Base-by-base conservation (phyloP, 257 asterid species). In the Anisodus tanguticus region DNA sequence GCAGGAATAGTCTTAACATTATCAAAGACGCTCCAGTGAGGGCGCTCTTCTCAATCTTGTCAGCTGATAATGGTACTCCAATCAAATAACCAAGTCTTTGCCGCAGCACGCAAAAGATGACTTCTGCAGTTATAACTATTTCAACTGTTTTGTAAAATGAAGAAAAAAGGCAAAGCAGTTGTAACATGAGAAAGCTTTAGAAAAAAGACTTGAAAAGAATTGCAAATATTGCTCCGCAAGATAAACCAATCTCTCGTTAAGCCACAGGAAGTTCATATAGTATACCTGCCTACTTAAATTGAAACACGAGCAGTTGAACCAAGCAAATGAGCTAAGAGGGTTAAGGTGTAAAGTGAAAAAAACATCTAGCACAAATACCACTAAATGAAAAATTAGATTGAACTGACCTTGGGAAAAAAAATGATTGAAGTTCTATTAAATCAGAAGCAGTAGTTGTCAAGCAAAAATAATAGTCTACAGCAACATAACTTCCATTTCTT, bases 1-100 rank as follows among this genome's bases (percentile, higher is more conserved):
- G 72, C 31, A 49, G 89, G 86, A 47, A 85, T 86, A 57, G 83
- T 68, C 85, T 90, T 92, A 31, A 91, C 89, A 26, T 88, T 90
- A 47, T 93, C 95, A 83, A 84, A 92, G 60, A 89, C 93, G 62
- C 83, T 87, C 95, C 97, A 92, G 1, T 76, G 86, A 45, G 51
- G 69, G 26, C 85, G 88, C 72, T 83, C 90, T 82, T 93, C 87
- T 83, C 87, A 17, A 41, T 68, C n/a, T 64, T 15, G 41, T 58
- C 71, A 67, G 41, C 45, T 37, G 63, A 35, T 37, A 55, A 59
- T 59, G 31, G 10, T 59, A 59, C 17, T 59, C 17, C 8, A 53
- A 53, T 9, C 58, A 59, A 17, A 59, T 59, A n/a, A 59, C 35
- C 22, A 59, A 59, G 66, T n/a, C 66, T 59, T n/a, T 17, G 3